Evolutionary conservation across 2,329 filamentous ascomycete genomes (phyloP).

Genomic region (Alternaria sp.): DNA sequence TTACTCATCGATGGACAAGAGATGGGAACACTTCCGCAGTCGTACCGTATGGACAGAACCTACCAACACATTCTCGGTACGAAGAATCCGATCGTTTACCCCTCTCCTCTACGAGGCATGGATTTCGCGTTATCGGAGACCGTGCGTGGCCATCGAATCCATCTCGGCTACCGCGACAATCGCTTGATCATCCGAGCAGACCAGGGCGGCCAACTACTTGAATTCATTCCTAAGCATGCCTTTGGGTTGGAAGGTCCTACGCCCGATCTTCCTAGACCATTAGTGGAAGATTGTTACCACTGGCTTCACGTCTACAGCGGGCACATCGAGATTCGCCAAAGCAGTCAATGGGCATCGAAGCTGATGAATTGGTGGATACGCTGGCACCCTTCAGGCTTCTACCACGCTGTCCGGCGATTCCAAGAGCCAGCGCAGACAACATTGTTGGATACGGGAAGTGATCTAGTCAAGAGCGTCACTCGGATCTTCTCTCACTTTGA

Average conservation of each 20-base stretch:
- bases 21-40: constrained; percentile 63
- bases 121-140: constrained; percentile 51
- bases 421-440: constrained; percentile 37
- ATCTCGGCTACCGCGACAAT: constrained; percentile 61
- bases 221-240: constrained; percentile 45
- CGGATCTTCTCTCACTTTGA: constrained; percentile 64
- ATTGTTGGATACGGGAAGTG: constrained; percentile 62
- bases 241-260: constrained; percentile 31
- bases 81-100: constrained; percentile 61
- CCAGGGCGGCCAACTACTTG: constrained; percentile 35
- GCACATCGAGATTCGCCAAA: constrained; percentile 63
- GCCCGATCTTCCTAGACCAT: constrained; percentile 55
- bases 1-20: constrained; percentile 60
- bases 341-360: constrained; percentile 53
- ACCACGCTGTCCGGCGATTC: constrained; percentile 14
- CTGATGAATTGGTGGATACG: constrained; percentile 53
- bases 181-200: constrained; percentile 57
- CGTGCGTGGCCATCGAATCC: constrained; percentile 57
- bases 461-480: constrained; percentile 52
- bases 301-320: constrained; percentile 64
- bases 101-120: constrained; percentile 65
- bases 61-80: constrained; percentile 65
- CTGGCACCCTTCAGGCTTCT: constrained; percentile 32
- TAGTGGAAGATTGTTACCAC: constrained; percentile 65
- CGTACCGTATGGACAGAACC: constrained; percentile 56